Base-by-base conservation (phyloP, 1,284 basidiomycete genomes). In the Leccinum pseudoinsigne region DNA sequence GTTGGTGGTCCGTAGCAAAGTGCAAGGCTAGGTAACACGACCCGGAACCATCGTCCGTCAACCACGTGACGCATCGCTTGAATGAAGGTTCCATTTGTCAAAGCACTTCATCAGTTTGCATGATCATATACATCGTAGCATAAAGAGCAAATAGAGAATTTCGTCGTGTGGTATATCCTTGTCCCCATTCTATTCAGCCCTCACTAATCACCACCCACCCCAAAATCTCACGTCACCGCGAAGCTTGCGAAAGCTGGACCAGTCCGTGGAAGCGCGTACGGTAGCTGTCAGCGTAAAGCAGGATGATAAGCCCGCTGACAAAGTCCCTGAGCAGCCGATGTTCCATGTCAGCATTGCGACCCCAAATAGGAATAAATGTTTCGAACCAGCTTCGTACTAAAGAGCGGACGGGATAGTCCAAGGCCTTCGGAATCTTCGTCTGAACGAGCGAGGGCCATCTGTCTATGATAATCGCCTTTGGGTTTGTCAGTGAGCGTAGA, bases 381-480 rank as follows among this genome's bases (percentile, higher is more conserved):
- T 86, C 94, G 55, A 81, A 98, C 82, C 90, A 91, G 72, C 95
- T 97, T 69, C 87, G 82, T 40, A 86, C 80, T 58, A 89, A 73
- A n/a, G 90, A 91, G 64, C 92, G 91, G 62, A 95, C 82, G 23
- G 94, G 88, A 76, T 98, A 98, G 72, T 96, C 90, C 12, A 95
- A 81, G 3, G 92, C 88, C 57, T 86, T 84, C 0, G 97, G 97
- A 67, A 99, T 98, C 6, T 77, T 80, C 1, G 97, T 99, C 72
- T 94, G 87, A 54, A 97, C 80, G 40, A 89, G 72, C 54, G 87
- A 86, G 67, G 95, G 94, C 82, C 90, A 92, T 55, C 91, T 83
- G 76, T 99, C 97, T 45, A 86, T 81, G 50, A 94, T 88, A 57
- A 98, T 86, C 14, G 91, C 90, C 73, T 99, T 98, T 56, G 90